Base-by-base conservation (phyloP, 768 basidiomycete species). In the Inosperma sp. region DNA sequence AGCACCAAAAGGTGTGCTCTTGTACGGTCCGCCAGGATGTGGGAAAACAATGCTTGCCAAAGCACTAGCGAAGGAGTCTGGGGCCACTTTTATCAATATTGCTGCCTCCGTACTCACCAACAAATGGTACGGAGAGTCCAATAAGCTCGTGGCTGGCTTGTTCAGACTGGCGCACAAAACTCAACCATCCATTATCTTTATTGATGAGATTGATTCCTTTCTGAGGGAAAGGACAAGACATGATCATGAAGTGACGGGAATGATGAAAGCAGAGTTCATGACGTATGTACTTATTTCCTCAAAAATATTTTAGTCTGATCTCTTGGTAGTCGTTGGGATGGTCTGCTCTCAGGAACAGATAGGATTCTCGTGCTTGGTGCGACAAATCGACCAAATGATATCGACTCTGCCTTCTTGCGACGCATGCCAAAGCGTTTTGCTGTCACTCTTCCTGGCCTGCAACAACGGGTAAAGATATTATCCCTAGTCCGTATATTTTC, bases 11-110 rank as follows among this genome's bases (percentile, higher is more conserved):
- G 96, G 96, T 10, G 95, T 97, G 7, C 77, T 98, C 14, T 79
- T 99, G 16, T 95, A 90, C 59, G 96, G 96, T 0, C 96, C 94
- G 34, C 96, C 96, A 1, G 95, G 96, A 5, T 99, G 96, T 57
- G 96, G 96, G 21, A 99, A 99, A 74, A 98, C 96, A 1, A 94
- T 99, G 93, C 78, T 99, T n/a, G 96, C 96, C 1, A 95, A 95
- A 65, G 95, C 95, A 2, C 78, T 99, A 7, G 96, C 96, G 10
- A 96, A 95, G 65, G 94, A 99, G 72, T 92, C 88, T 3, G 90
- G 92, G 14, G 96, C 96, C 6, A 95, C 93, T 0, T 99, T 99
- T 64, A 95, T 97, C 67, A 76, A 76, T 62, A 76, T 76, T 43
- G 72, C 74, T 12, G 74, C 74, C 7, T 73, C 72, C 0, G 73